These are phyloP conservation scores for Geranium rotundifolium DNA, from an alignment of 345 rosid species.

Conservation along the genomic window DNA sequence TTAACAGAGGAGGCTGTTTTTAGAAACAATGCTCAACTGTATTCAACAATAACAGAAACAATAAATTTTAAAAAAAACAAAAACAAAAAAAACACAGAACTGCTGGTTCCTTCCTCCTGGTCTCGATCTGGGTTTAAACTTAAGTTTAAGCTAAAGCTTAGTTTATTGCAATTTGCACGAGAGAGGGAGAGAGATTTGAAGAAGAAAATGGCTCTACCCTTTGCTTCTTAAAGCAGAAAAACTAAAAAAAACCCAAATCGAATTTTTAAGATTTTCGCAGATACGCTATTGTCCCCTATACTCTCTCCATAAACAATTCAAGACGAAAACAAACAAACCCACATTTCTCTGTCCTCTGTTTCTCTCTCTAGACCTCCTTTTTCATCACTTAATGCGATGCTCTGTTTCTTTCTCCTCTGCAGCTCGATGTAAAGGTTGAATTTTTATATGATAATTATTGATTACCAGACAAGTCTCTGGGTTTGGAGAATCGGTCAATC, in stretches of 20 bases:
- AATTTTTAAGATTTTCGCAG: conserved; percentile 69
- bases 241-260: conserved; percentile 48
- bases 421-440: no score
- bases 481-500: no score
- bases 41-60: no score
- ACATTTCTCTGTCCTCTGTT: background rate
- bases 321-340: background rate
- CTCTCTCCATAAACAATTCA: conserved; percentile 5
- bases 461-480: no score
- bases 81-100: no score
- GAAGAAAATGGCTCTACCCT: background rate
- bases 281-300: conserved; percentile 33
- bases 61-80: no score
- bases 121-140: background rate
- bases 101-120: background rate
- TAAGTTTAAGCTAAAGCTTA: background rate
- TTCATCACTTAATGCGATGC: no score
- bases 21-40: no score
- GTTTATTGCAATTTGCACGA: background rate
- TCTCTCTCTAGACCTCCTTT: no score
- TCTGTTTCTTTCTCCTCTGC: no score
- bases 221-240: background rate
- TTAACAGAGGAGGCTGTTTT: no score
- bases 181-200: background rate
- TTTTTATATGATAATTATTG: no score